Conservation (phyloP, 208 protist species). For the Trypanosomatidae sp. region DNA sequence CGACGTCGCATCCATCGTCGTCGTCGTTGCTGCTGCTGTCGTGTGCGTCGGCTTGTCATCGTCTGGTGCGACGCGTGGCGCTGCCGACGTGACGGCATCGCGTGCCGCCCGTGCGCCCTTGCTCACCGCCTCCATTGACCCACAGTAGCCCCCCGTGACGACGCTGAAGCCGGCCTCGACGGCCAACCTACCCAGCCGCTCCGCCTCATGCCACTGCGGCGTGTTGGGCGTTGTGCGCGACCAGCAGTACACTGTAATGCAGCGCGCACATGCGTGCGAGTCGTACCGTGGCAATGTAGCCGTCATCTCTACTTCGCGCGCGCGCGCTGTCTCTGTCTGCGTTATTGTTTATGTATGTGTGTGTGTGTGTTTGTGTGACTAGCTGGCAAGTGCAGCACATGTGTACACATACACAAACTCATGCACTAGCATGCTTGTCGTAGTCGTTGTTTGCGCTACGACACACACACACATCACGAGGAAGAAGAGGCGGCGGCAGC, state of each 20-base stretch:
- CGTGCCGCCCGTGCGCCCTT: slow-evolving; percentile 50
- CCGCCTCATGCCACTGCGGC: slow-evolving; percentile 27
- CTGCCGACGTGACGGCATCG: slow-evolving; percentile 4
- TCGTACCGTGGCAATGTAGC: slow-evolving; percentile 19
- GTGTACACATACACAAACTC: slow-evolving; percentile 1
- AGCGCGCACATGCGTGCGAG: slow-evolving; percentile 10
- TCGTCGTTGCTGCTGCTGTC: not conserved
- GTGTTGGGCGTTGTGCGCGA: slow-evolving; percentile 31
- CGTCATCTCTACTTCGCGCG: not conserved
- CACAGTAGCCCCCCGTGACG: slow-evolving; percentile 53
- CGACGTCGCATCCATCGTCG: not conserved
- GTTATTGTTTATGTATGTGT: not conserved
- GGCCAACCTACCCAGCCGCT: slow-evolving; percentile 22
- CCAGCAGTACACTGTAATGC: slow-evolving; percentile 51
- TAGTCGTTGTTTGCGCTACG: slow-evolving; percentile 1
- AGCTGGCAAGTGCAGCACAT: not conserved
- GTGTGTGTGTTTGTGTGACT: not conserved
- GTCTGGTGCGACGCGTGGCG: not conserved
- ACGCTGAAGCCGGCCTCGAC: slow-evolving; percentile 32
- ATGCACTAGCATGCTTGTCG: not conserved
- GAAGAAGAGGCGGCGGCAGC: not conserved
- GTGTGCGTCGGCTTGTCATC: not conserved
- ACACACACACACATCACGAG: not conserved
- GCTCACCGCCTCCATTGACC: slow-evolving; percentile 62
- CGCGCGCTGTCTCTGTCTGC: no score